Conservation (phyloP, 2,329 filamentous ascomycete genomes). For the Paecilomyces dactylethromorphus region DNA sequence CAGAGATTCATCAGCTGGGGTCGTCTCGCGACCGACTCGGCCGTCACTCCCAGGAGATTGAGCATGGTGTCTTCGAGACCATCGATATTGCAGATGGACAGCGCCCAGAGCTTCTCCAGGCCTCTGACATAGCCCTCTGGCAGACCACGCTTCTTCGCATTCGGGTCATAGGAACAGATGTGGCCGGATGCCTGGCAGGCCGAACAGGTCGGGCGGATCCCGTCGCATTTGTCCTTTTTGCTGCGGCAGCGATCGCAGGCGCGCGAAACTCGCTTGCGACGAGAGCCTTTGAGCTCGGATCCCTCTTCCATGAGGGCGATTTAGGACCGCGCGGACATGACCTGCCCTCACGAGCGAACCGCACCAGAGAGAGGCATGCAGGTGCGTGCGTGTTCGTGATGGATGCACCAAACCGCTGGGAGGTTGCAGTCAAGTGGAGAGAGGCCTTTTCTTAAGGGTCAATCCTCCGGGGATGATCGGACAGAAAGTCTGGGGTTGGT, state of each 20-base stretch:
- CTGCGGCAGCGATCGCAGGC: constrained; percentile 41
- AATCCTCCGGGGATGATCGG: neutral
- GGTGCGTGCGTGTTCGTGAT: no score
- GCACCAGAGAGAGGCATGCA: neutral
- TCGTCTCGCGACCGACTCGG: constrained; percentile 22
- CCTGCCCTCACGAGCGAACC: constrained; percentile 12
- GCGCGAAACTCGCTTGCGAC: constrained; percentile 40
- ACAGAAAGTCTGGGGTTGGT: neutral
- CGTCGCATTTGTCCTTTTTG: constrained; percentile 42
- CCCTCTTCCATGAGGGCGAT: constrained; percentile 33
- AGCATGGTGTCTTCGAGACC: constrained; percentile 38
- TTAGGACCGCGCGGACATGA: constrained; percentile 14
- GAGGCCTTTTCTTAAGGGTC: neutral
- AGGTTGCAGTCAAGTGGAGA: neutral
- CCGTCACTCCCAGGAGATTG: constrained; percentile 29
- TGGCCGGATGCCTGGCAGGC: constrained; percentile 35
- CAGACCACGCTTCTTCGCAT: constrained; percentile 39
- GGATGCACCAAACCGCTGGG: no score
- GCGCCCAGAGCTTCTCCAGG: constrained; percentile 40
- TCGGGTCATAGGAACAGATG: constrained; percentile 37
- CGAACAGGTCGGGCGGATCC: constrained; percentile 35
- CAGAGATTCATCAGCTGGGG: constrained; percentile 31
- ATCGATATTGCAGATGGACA: constrained; percentile 38
- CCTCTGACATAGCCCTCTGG: constrained; percentile 43
- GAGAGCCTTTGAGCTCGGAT: constrained; percentile 28